Base-by-base conservation (phyloP, 164 flowering plant genomes). In the Macadamia tetraphylla region DNA sequence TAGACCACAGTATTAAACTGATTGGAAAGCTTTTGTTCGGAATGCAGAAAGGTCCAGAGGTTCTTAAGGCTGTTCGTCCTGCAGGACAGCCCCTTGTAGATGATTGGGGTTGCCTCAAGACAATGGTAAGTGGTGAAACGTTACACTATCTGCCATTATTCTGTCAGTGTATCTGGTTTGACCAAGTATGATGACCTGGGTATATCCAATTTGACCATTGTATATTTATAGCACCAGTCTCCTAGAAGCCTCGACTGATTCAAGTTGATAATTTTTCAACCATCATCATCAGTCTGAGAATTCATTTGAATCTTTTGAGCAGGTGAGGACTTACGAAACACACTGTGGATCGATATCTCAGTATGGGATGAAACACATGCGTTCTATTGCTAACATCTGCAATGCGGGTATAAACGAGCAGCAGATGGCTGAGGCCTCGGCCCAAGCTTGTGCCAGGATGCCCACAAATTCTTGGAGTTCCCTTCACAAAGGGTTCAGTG, bases 331-430 rank as follows among this genome's bases (percentile, higher is more conserved):
- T 15, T 94, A 83, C 68, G 98, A 90, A 82, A 75, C 80, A 30
- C 81, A 83, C 56, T 94, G 98, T 67, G 98, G 98, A 60, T 83
- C 91, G 23, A 60, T 94, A 43, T 85, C 95, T 11, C 93, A 86
- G 59, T 90, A 91, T 69, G 97, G 98, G 55, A 90, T 90, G 95
- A 94, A 89, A 70, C 91, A 94, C 77, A 90, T 86, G 94, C 82
- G 94, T 6, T 79, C 93, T 58, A 63, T 94, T 9, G 96, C 94
- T 6, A 94, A 94, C 80, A 81, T 91, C 32, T 94, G 97, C 82
- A 94, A 91, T 70, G 94, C 89, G 9, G 94, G 98, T 35, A 72
- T 89, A 44, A 30, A 35, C 13, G 48, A 69, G 64, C 81, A 82
- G 61, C 80, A 80, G 70, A 88, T 94, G 96, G 83, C 82, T 0